Conservation (phyloP, 768 basidiomycete species). For the Termitomyces sp. region DNA sequence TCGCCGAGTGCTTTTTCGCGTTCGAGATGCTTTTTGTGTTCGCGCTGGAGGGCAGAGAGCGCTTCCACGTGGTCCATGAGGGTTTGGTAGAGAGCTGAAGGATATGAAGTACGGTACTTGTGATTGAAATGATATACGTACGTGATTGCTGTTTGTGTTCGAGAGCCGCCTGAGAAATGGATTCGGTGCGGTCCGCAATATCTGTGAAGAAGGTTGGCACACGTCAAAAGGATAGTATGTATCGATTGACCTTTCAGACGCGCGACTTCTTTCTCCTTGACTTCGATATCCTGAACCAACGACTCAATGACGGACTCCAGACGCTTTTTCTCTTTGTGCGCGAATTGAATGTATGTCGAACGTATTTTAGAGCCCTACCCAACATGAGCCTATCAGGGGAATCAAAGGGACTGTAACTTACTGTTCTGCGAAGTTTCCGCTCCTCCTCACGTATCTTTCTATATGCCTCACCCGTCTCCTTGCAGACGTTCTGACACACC, state of each 20-base stretch:
- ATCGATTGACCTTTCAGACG: conserved; percentile 56
- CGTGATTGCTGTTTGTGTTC: conserved; percentile 87
- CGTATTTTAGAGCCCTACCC: conserved; percentile 87
- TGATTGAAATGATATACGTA: conserved; percentile 31
- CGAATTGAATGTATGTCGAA: conserved; percentile 80
- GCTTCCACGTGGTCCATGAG: conserved; percentile 72
- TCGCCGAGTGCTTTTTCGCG: conserved; percentile 75
- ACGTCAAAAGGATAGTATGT: neutral
- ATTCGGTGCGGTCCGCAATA: conserved; percentile 74
- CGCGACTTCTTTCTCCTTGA: conserved; percentile 67
- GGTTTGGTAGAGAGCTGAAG: conserved; percentile 71
- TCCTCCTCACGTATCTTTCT: conserved; percentile 69
- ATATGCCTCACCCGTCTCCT: conserved; percentile 68
- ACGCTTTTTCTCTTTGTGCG: conserved; percentile 85
- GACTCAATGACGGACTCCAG: conserved; percentile 62
- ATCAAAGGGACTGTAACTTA: conserved; percentile 28
- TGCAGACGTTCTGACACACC: conserved; percentile 75
- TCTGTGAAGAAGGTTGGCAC: conserved; percentile 39
- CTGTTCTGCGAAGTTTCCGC: conserved; percentile 76
- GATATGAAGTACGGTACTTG: neutral
- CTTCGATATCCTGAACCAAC: conserved; percentile 54
- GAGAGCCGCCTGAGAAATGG: conserved; percentile 72
- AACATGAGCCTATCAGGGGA: neutral
- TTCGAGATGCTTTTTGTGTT: conserved; percentile 68
- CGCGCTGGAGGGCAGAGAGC: conserved; percentile 71